Evolutionary conservation across 306 rosid species (phyloP), one percentile per base, ranked within the genome.

Genomic region (Fragaria nilgerrensis): DNA sequence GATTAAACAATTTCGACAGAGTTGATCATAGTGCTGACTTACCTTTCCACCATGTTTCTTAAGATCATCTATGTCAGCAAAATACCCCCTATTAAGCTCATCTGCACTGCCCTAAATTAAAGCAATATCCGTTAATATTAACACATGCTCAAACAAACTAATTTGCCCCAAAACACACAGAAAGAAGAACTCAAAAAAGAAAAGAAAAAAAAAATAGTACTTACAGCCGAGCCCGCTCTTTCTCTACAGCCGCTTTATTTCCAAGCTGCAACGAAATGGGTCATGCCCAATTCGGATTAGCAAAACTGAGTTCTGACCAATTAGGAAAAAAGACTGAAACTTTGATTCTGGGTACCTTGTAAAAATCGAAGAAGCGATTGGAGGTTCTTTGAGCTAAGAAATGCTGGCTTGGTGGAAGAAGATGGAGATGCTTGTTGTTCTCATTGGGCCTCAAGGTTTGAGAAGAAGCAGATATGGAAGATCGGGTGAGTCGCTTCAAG

Each of bases 161-260:
- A 20, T 62, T 48, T 71, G 23, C 22, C 39, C 37, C 56, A 52
- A 37, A 29, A 14, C 59, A 72, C 20, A 22, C 15, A 13, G 41
- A 16, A 2, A 8, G 5, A 9, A 5, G 12, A 63, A 29, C 12
- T 16, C 5, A 17, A 17, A 5, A 55, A 36, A 25, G 3, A 32
- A 49, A 16, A 9, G 43, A 36, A 3, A 11, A 12, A 56, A 22
- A 63, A 62, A 80, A 0, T 76, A 44, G 53, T 19, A 75, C 97
- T 87, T 82, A 95, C 99, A 95, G 82, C 76, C 99, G 87, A 77
- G 96, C 96, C n/a, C 90, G 90, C 73, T 95, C 97, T 85, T 90
- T 90, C 78, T 85, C 81, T 9, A 90, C 78, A 12, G 93, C 90
- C 45, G 84, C 81, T 82, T 89, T 95, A 78, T 75, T 90, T 75